A percentile compares a stretch with the other conserved stretches of the same genome.
Conservation (phyloP, 1,139 yeast species). For the Pichiaceae sp. region DNA sequence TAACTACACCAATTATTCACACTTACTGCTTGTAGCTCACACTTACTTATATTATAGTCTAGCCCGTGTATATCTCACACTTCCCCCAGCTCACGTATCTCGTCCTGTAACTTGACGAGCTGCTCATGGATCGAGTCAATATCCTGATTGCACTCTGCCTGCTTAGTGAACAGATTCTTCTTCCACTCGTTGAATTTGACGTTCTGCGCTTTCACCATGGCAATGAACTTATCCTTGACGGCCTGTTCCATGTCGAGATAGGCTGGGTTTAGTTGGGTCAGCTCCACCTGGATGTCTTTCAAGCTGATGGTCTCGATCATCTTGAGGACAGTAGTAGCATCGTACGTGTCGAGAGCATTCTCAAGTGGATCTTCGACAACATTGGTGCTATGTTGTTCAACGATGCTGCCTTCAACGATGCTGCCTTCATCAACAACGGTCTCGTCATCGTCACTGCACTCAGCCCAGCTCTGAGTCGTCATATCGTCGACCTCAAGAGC, state of each 20-base stretch:
- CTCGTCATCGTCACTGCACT: neutral
- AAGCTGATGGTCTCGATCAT: conserved; percentile 33
- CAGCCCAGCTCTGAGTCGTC: neutral
- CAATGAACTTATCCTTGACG: conserved; percentile 40
- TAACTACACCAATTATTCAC: too few relatives aligned
- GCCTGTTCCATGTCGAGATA: conserved; percentile 37
- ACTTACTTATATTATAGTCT: too few relatives aligned
- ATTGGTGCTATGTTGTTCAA: neutral
- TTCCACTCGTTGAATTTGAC: conserved; percentile 62
- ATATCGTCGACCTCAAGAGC: conserved; percentile 12
- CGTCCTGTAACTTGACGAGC: conserved; percentile 27
- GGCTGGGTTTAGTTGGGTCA: conserved; percentile 39
- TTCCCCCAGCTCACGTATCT: neutral
- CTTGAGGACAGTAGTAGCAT: conserved; percentile 25
- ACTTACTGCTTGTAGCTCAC: too few relatives aligned
- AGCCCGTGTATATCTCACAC: too few relatives aligned
- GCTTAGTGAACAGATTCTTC: conserved; percentile 45
- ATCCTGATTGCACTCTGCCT: conserved; percentile 47
- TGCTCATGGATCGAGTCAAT: conserved; percentile 36
- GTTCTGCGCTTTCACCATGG: conserved; percentile 45
- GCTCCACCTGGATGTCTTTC: conserved; percentile 29
- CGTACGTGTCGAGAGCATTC: conserved; percentile 8
- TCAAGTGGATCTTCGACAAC: too few relatives aligned
- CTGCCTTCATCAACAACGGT: conserved; percentile 6
- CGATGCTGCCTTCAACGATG: neutral